Evolutionary conservation across 1,139 yeast species (phyloP), one percentile per base, ranked within the genome.

Genomic region (Blastobotrys aristatus): DNA sequence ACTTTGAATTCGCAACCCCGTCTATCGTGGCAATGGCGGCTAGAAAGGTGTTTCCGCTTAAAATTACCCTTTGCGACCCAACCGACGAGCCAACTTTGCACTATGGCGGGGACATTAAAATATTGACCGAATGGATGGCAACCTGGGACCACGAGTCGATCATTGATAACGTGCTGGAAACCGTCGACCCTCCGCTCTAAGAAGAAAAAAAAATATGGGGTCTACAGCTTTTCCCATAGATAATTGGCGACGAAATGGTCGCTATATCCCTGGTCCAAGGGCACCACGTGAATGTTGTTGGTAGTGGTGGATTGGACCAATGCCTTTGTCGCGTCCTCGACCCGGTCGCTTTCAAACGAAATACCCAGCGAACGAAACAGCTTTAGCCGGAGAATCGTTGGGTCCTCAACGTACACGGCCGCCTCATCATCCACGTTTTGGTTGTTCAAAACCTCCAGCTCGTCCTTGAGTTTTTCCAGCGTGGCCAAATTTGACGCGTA

Each of bases 241-340:
- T 76, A 80, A 57, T 83, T 82, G 8, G 87, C 75, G 27, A 82
- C 73, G 61, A 82, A 82, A 57, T 74, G 80, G 52, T 78, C 79
- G 53, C 82, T 76, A 57, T 80, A 80, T 54, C 77, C 74, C 26
- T 76, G 75, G 54, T 80, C 84, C 11, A 80, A 56, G 30, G 75
- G 72, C 45, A 84, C 65, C 4, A 77, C 72, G 55, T 76, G 77
- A 2, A 80, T 69, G 17, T 71, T 65, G 51, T 76, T 78, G 31
- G 68, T 66, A 14, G 67, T 66, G 43, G 74, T 74, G 52, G 79
- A 78, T 50, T 77, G 72, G 13, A 82, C 74, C 38, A 82, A 61
- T 0, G 82, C 71, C 52, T 71, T 67, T 41, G 62, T 56, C 3
- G 73, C 76, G 34, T 49, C 48, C 17, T 49, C 54, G 14, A 30